Base-by-base conservation (phyloP, 192 early-diverging fungal genomes). In the Dissophora globulifera region DNA sequence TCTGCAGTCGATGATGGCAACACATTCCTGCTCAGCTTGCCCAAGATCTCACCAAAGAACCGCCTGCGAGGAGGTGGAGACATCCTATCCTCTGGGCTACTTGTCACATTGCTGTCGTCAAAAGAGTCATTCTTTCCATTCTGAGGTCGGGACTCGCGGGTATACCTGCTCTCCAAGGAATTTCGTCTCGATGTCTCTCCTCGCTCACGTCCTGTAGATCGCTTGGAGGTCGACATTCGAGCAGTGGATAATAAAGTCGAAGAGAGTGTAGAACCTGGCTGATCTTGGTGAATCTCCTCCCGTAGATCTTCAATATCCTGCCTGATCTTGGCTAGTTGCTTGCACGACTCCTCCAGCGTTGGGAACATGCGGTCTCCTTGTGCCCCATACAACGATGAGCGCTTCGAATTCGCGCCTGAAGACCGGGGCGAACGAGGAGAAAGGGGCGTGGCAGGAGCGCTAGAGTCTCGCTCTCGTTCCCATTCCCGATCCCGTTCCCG, bases 251-350 rank as follows among this genome's bases (percentile, higher is more conserved):
- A 42, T 19, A 47, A 50, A 26, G 64, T 29, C 32, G 51, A 43
- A 1, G 25, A 25, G 11, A 35, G 16, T 0, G 35, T 30, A 42
- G 41, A 47, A 8, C 50, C 67, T 30, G 58, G 47, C 19, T 70
- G 58, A 17, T 62, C 71, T 30, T 76, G 63, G 11, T 64, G 55
- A 30, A 76, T 58, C 58, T 66, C 63, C 23, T 76, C 51, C 6
- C 63, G 48, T 17, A 76, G 52, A n/a, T 61, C 71, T 8, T 56
- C 71, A 61, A 67, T 67, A 22, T 76, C 71, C 29, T 76, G 62
- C 31, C 71, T 62, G 8, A 76, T 66, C 33, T 67, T 67, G 25
- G 62, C 62, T 15, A 76, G 31, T 30, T 61, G 71, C 51, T 74
- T 65, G 27, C 56, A 64, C 6, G 62, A 74, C 42, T 76, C 71